phyloP scores from a whole-genome alignment of 257 asterid genomes.

The Solanum sejunctum region DNA sequence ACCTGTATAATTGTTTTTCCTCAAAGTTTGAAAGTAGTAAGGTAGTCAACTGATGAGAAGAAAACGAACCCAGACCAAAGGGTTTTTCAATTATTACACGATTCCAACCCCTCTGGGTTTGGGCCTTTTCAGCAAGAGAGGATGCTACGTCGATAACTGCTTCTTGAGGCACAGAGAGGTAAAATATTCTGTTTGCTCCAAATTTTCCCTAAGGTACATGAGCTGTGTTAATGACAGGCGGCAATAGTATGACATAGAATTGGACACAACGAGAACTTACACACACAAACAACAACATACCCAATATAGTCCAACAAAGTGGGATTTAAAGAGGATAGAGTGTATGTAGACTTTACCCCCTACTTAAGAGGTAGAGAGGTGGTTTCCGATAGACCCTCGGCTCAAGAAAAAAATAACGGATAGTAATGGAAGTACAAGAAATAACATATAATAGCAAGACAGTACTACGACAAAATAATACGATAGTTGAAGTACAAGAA shows the following conservation, averaged over 20 bases:
- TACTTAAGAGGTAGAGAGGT: neutral
- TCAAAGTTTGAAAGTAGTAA: constrained; percentile 25
- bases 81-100: constrained; percentile 42
- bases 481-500: neutral
- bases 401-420: neutral
- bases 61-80: constrained; percentile 26
- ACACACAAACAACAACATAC: neutral
- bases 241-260: neutral
- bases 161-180: constrained; percentile 42
- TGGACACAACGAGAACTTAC: neutral
- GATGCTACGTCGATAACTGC: constrained; percentile 32
- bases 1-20: constrained; percentile 44
- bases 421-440: neutral
- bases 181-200: constrained; percentile 40
- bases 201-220: constrained; percentile 18
- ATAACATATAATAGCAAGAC: neutral
- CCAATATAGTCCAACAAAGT: neutral
- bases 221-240: constrained; percentile 8
- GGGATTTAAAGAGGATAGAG: neutral
- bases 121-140: constrained; percentile 28
- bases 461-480: neutral
- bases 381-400: neutral
- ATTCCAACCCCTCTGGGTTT: constrained; percentile 41
- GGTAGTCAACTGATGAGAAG: constrained; percentile 28
- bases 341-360: neutral